A percentile compares a stretch with the other conserved stretches of the same genome.
Conservation (phyloP, 352 stramenopile genomes). For the Stephanocyclus meneghinianus region DNA sequence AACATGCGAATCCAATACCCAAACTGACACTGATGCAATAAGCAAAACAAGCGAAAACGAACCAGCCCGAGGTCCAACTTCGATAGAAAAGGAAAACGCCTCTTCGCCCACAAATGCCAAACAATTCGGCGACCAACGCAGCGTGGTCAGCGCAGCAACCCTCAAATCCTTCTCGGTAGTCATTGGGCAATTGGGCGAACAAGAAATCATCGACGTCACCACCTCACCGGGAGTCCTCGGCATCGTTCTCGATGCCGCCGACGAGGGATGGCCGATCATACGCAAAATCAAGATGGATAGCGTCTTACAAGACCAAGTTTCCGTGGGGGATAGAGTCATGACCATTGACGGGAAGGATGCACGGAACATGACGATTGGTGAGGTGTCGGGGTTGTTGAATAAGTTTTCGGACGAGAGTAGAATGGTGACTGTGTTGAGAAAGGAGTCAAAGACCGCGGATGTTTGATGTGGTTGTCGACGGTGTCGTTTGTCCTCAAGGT, state of each 20-base stretch:
- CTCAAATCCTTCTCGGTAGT: neutral
- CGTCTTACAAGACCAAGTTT: conserved; percentile 56
- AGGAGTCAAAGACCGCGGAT: neutral
- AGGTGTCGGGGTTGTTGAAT: conserved; percentile 8
- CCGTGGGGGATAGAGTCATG: conserved; percentile 63
- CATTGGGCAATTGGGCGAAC: neutral
- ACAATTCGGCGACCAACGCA: neutral
- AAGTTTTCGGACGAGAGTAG: neutral
- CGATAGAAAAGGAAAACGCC: neutral
- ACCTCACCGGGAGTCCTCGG: conserved; percentile 67
- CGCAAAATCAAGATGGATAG: conserved; percentile 64
- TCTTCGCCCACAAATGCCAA: neutral
- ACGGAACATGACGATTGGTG: conserved; percentile 40
- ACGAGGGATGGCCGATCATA: conserved; percentile 55
- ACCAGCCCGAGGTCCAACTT: no score
- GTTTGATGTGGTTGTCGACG: no score
- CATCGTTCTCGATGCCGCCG: conserved; percentile 70
- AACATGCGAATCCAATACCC: no score
- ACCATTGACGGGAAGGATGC: conserved; percentile 68
- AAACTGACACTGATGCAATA: no score
- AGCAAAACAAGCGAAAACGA: no score
- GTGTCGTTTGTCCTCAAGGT: no score
- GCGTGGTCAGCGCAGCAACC: neutral
- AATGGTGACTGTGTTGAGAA: conserved; percentile 2
- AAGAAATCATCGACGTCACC: conserved; percentile 49